Evolutionary conservation across 2,329 filamentous ascomycete species (phyloP).

Genomic region (Calonectria hongkongensis): DNA sequence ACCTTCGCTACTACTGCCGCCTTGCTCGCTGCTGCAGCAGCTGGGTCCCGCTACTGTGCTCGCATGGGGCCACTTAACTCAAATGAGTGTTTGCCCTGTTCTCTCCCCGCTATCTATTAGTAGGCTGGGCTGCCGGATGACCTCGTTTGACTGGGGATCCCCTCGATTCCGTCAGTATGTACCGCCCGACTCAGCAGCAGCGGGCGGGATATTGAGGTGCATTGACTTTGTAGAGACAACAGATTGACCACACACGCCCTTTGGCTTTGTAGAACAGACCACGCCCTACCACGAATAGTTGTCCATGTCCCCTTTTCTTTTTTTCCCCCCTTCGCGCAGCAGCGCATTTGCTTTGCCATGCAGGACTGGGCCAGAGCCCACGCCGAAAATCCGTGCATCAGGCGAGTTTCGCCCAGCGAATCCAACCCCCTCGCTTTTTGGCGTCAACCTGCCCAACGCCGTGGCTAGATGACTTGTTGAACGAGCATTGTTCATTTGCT

Average conservation of each 20-base stretch:
- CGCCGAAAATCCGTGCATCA: conserved; percentile 30
- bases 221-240: background rate
- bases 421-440: conserved; percentile 17
- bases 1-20: conserved; percentile 22
- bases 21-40: conserved; percentile 20
- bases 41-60: conserved; percentile 23
- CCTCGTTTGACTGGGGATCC: conserved; percentile 29
- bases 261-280: background rate
- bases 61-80: conserved; percentile 21
- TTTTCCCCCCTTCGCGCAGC: background rate
- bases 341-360: conserved; percentile 16
- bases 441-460: conserved; percentile 4
- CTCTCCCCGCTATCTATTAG: conserved; percentile 27
- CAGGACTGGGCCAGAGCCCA: conserved; percentile 19
- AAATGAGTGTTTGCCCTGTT: conserved; percentile 24
- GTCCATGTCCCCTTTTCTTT: background rate
- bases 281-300: background rate
- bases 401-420: conserved; percentile 25
- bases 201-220: conserved; percentile 3
- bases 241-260: too few species aligned
- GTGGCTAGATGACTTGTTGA: conserved; percentile 14
- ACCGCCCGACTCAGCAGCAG: conserved; percentile 18
- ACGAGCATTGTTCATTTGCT: conserved; percentile 24
- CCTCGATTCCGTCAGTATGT: conserved; percentile 21
- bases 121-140: conserved; percentile 20